A percentile compares a stretch with the other conserved stretches of the same genome.
Conservation (phyloP, 805 yeast species). For the Starmerella sp. region DNA sequence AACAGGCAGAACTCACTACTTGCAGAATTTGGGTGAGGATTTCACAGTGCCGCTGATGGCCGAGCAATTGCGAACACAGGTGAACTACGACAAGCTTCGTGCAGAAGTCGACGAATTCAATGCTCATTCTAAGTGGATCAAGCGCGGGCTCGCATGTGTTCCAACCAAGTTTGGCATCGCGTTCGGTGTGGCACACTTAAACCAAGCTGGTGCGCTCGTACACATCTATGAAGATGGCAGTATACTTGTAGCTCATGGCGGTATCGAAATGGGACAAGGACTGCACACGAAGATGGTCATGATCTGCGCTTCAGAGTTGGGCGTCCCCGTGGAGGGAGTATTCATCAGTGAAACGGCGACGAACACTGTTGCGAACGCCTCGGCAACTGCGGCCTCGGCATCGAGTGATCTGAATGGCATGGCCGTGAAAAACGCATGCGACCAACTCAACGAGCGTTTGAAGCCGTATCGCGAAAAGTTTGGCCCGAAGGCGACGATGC, state of each 20-base stretch:
- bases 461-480: slow-evolving; percentile 32
- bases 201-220: slow-evolving; percentile 40
- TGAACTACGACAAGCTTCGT: slow-evolving; percentile 30
- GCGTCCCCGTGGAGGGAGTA: slow-evolving; percentile 33
- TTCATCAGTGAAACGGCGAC: slow-evolving; percentile 40
- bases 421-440: slow-evolving; percentile 41
- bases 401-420: slow-evolving; percentile 40
- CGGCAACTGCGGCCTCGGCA: slow-evolving; percentile 42
- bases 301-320: slow-evolving; percentile 37
- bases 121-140: slow-evolving; percentile 34
- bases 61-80: slow-evolving; percentile 30
- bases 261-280: slow-evolving; percentile 44
- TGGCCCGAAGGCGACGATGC: slow-evolving; percentile 33
- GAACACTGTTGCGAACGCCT: slow-evolving; percentile 38
- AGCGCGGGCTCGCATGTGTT: slow-evolving; percentile 38
- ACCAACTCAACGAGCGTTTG: slow-evolving; percentile 35
- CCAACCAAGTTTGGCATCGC: slow-evolving; percentile 41
- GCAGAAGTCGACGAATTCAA: slow-evolving; percentile 35
- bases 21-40: slow-evolving; percentile 35
- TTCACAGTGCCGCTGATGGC: slow-evolving; percentile 33
- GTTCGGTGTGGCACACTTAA: slow-evolving; percentile 37
- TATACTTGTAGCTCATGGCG: slow-evolving; percentile 38
- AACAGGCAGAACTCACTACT: slow-evolving; percentile 32
- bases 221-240: slow-evolving; percentile 40
- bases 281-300: slow-evolving; percentile 39